Conservation (phyloP, 2,329 filamentous ascomycete genomes). For the Cladobotryum mycophilum region DNA sequence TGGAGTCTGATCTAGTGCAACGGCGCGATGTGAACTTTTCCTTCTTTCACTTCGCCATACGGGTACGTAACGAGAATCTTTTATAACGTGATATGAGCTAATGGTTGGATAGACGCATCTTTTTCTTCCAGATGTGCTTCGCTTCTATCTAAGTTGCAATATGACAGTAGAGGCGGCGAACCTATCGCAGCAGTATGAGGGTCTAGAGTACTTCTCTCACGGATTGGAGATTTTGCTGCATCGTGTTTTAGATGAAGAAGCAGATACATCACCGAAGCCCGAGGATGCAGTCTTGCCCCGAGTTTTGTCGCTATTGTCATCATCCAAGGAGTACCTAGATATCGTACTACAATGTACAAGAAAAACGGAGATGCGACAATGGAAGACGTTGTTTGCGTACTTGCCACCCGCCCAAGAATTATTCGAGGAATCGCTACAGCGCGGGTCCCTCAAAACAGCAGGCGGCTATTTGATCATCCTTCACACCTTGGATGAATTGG, state of each 20-base stretch:
- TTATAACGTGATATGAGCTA: neutral
- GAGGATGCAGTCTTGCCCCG: constrained; percentile 59
- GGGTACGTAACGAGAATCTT: constrained; percentile 51
- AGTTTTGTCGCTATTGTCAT: constrained; percentile 59
- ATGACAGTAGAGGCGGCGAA: constrained; percentile 75
- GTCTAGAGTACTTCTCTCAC: constrained; percentile 87
- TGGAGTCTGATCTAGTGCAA: constrained; percentile 91
- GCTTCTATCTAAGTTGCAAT: constrained; percentile 68
- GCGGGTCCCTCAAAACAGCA: constrained; percentile 85
- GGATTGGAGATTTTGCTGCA: constrained; percentile 88
- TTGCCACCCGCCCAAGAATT: constrained; percentile 84
- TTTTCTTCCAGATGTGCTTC: constrained; percentile 82
- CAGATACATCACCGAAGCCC: constrained; percentile 61
- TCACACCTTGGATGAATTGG: constrained; percentile 70
- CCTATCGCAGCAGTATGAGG: constrained; percentile 77
- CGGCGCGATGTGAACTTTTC: constrained; percentile 87
- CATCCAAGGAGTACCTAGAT: constrained; percentile 81
- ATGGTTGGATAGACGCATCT: constrained; percentile 64
- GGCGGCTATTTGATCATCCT: constrained; percentile 94
- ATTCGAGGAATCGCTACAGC: constrained; percentile 84
- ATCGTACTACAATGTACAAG: constrained; percentile 95
- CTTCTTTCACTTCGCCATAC: constrained; percentile 78
- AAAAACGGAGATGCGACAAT: constrained; percentile 92
- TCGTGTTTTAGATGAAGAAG: constrained; percentile 89
- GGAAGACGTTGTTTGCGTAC: constrained; percentile 88